A percentile compares a stretch with the other conserved stretches of the same genome.
Evolutionary conservation across 2,329 filamentous ascomycete species (phyloP).

Genomic region (Dichotomopilus funicola): DNA sequence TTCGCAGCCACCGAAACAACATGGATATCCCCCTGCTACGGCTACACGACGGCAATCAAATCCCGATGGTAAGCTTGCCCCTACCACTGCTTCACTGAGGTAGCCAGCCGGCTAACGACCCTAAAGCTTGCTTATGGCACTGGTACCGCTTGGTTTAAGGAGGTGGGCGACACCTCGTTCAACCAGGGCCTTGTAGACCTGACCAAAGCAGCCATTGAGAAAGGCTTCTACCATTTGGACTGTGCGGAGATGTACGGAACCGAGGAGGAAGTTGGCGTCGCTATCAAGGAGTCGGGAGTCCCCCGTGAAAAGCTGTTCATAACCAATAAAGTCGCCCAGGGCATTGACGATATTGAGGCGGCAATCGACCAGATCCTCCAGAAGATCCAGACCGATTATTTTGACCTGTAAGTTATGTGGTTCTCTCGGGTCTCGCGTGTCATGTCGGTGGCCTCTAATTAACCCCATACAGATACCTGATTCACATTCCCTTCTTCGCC

Average conservation of each 20-base stretch:
- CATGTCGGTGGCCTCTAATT: neutral
- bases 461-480: neutral
- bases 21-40: neutral
- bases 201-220: neutral
- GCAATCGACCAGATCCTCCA: neutral
- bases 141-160: neutral
- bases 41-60: neutral
- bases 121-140: neutral
- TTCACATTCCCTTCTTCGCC: neutral
- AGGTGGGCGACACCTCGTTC: neutral
- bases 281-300: neutral
- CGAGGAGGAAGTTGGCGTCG: neutral
- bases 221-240: neutral
- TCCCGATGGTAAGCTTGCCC: neutral
- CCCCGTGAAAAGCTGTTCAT: neutral
- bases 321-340: neutral
- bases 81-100: neutral
- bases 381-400: neutral
- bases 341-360: neutral
- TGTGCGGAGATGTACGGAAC: neutral
- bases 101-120: neutral
- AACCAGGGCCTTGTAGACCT: neutral
- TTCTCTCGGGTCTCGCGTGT: neutral
- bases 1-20: neutral
- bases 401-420: neutral